These are phyloP conservation scores for Aspergillus sclerotiicarbonarius DNA, from an alignment of 495 filamentous ascomycete species.

Conservation along the genomic window DNA sequence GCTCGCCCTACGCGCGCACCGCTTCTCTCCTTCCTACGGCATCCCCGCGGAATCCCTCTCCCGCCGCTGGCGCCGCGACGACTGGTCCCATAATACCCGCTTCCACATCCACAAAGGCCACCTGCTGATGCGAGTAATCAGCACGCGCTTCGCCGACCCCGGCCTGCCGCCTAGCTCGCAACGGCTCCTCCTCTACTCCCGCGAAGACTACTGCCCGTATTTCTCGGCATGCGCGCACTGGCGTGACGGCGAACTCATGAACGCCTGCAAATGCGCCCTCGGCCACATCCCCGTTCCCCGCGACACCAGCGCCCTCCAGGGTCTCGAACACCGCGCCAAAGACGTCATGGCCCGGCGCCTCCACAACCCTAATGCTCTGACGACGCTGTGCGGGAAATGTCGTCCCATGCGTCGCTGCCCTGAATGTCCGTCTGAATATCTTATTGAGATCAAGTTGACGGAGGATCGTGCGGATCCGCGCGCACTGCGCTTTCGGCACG, in stretches of 20 bases:
- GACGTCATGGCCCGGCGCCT: slow-evolving; percentile 32
- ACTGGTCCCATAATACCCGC: slow-evolving; percentile 49
- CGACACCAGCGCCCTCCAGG: slow-evolving; percentile 37
- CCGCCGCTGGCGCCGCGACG: slow-evolving; percentile 49
- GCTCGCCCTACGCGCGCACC: slow-evolving; percentile 43
- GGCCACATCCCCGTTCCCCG: slow-evolving; percentile 49
- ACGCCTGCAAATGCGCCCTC: slow-evolving; percentile 57
- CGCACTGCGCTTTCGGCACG: slow-evolving; percentile 49
- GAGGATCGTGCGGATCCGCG: slow-evolving; percentile 41
- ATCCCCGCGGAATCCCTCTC: slow-evolving; percentile 38
- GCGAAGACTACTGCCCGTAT: slow-evolving; percentile 59
- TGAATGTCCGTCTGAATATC: slow-evolving; percentile 59
- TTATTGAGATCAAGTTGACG: slow-evolving; percentile 54
- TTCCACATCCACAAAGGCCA: slow-evolving; percentile 50
- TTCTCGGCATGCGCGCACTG: slow-evolving; percentile 60
- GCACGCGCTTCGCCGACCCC: slow-evolving; percentile 41
- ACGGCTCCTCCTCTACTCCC: slow-evolving; percentile 53
- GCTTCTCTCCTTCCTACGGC: slow-evolving; percentile 44
- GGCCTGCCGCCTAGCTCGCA: slow-evolving; percentile 42
- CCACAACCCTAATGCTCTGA: slow-evolving; percentile 45
- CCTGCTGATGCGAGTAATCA: slow-evolving; percentile 53
- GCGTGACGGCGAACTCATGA: slow-evolving; percentile 57
- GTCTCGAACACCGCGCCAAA: slow-evolving; percentile 38
- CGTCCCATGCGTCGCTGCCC: slow-evolving; percentile 57
- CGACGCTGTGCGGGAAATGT: slow-evolving; percentile 51